Evolutionary conservation across 192 early-diverging fungal genomes (phyloP), one percentile per base, ranked within the genome.

Genomic region (Lobosporangium transversale): DNA sequence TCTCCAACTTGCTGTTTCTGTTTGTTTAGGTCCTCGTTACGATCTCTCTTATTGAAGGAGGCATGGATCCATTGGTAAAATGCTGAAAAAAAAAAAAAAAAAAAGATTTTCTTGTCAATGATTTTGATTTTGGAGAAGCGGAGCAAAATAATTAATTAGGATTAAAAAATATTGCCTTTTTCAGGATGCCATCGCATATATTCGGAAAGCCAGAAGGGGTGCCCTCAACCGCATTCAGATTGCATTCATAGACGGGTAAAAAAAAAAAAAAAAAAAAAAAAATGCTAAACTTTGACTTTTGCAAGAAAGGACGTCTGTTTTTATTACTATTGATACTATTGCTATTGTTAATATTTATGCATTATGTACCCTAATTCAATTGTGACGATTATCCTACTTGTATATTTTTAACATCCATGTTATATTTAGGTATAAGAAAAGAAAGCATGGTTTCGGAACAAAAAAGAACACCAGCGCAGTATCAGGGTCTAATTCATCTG

Each of bases 41-140:
- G 1, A 81, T 94, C 37, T 85, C 91, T 0, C 70, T 94, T 44
- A 86, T 94, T 33, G 92, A 94, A 70, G 79, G 83, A 51, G 92
- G 92, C 14, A 89, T 94, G 89, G 84, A 84, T 61, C 85, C 88
- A 24, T 66, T 94, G 68, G 91, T 84, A 75, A 68, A 10, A 26
- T 21, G 6, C 2, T 31, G 3, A 21, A 4, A 6, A 35, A n/a
- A 15, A 3, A 15, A 29, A 36, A 17, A 9, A 40, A n/a, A n/a
- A n/a, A n/a, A n/a, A n/a, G n/a, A n/a, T n/a, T n/a, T n/a, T n/a
- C n/a, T n/a, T n/a, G n/a, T n/a, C n/a, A n/a, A n/a, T n/a, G n/a
- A 40, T 6, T 2, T 56, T 18, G 3, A 3, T 29, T 12, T 36
- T 5, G n/a, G 10, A 17, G 12, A 35, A 44, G 58, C 58, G 58